phyloP scores from a whole-genome alignment of 1,139 yeast species.

The Lodderomyces metapsilosis region DNA sequence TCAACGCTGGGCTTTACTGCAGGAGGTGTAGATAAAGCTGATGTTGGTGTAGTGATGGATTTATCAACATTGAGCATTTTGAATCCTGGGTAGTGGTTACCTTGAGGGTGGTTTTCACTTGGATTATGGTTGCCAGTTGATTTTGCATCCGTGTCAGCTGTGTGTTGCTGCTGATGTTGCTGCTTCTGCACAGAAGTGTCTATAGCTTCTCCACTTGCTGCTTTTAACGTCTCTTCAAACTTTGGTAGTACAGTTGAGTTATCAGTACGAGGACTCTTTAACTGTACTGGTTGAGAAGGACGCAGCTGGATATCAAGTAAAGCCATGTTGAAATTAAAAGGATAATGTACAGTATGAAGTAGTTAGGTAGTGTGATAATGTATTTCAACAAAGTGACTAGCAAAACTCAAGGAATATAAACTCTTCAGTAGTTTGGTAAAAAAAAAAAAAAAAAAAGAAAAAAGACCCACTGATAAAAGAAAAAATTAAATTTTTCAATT shows the following conservation, averaged over 20 bases:
- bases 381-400: too few relatives aligned
- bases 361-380: too few relatives aligned
- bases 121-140: background rate
- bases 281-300: constrained; percentile 10
- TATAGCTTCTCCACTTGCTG: background rate
- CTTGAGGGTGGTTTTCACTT: background rate
- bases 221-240: background rate
- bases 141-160: background rate
- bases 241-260: background rate
- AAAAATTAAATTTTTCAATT: constrained; percentile 2
- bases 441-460: background rate
- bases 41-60: background rate
- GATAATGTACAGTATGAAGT: background rate
- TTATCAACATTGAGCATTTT: background rate
- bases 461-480: background rate
- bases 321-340: constrained; percentile 10
- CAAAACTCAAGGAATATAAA: too few relatives aligned
- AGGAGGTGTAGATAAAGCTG: constrained; percentile 4
- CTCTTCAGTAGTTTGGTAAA: background rate
- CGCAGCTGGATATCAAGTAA: constrained; percentile 21
- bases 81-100: background rate
- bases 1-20: constrained; percentile 4
- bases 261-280: constrained; percentile 5
- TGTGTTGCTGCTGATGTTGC: background rate
- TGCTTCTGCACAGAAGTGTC: background rate